Percentiles rank a stretch among this genome's conserved stretches.
phyloP scores from a whole-genome alignment of 805 yeast species.

The Zygosaccharomyces lentus region DNA sequence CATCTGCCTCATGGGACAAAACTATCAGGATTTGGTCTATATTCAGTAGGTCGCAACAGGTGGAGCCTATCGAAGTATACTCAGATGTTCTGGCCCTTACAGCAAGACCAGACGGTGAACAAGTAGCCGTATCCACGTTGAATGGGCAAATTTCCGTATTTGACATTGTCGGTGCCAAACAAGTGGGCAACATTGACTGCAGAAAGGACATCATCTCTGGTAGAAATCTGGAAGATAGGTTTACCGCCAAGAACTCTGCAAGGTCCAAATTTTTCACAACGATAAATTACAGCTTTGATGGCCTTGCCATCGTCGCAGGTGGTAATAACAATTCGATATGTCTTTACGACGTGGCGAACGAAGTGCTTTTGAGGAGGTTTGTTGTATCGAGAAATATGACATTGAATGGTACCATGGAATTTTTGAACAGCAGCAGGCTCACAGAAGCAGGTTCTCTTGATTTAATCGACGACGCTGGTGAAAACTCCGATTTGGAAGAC shows the following conservation, averaged over 20 bases:
- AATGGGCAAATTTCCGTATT: slow-evolving; percentile 84
- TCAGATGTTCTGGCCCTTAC: slow-evolving; percentile 80
- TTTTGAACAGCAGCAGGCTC: slow-evolving; percentile 73
- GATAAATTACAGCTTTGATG: slow-evolving; percentile 84
- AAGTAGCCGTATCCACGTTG: slow-evolving; percentile 79
- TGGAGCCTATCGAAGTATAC: slow-evolving; percentile 83
- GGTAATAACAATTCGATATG: slow-evolving; percentile 92
- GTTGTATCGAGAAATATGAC: slow-evolving; percentile 86
- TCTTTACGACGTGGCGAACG: slow-evolving; percentile 83
- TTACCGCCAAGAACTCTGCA: slow-evolving; percentile 72
- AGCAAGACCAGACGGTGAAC: slow-evolving; percentile 90
- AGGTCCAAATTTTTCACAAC: slow-evolving; percentile 82
- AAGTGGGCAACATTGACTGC: slow-evolving; percentile 79
- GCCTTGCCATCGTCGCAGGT: slow-evolving; percentile 80
- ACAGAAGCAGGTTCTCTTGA: slow-evolving; percentile 86
- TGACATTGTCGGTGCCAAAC: slow-evolving; percentile 78
- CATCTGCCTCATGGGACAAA: slow-evolving; percentile 95
- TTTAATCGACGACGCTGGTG: slow-evolving; percentile 79
- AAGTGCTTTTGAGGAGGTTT: slow-evolving; percentile 77
- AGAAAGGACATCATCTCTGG: slow-evolving; percentile 84
- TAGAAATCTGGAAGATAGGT: slow-evolving; percentile 75
- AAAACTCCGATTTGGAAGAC: slow-evolving; percentile 79
- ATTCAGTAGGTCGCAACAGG: slow-evolving; percentile 78
- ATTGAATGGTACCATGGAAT: slow-evolving; percentile 78
- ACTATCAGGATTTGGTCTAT: slow-evolving; percentile 91